Conservation (phyloP, 2,329 filamentous ascomycete species). For the Claviceps sp. region DNA sequence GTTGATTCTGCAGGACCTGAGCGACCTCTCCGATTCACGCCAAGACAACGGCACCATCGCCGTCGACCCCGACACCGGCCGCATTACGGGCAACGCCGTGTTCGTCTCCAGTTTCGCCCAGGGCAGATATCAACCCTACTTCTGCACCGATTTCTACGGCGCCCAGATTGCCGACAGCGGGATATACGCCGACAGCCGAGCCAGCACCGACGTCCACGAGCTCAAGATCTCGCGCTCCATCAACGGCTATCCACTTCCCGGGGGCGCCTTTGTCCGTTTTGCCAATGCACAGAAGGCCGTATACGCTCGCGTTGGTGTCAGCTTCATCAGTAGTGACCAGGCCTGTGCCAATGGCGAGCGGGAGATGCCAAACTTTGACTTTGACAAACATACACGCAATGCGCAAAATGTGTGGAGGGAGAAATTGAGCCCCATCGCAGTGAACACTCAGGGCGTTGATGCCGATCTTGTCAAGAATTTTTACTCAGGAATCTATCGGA, state of each 20-base stretch:
- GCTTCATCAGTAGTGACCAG: slow-evolving; percentile 51
- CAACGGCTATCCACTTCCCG: slow-evolving; percentile 41
- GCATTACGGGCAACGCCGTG: slow-evolving; percentile 47
- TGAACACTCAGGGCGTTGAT: slow-evolving; percentile 40
- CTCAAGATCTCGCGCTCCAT: slow-evolving; percentile 35
- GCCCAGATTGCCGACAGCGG: slow-evolving; percentile 45
- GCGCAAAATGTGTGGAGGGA: slow-evolving; percentile 46
- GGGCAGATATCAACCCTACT: slow-evolving; percentile 45
- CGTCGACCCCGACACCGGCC: slow-evolving; percentile 41
- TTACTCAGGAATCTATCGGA: slow-evolving; percentile 60
- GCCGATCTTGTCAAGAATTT: slow-evolving; percentile 46
- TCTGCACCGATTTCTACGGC: slow-evolving; percentile 55
- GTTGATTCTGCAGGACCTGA: slow-evolving; percentile 51
- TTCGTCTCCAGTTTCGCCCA: slow-evolving; percentile 54
- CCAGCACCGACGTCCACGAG: slow-evolving; percentile 32
- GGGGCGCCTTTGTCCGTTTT: slow-evolving; percentile 53
- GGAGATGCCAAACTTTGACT: slow-evolving; percentile 58
- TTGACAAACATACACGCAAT: slow-evolving; percentile 35
- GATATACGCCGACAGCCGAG: slow-evolving; percentile 45
- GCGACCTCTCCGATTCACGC: slow-evolving; percentile 48
- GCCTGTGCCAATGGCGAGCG: slow-evolving; percentile 55
- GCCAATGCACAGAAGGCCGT: slow-evolving; percentile 35
- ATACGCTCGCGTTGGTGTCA: slow-evolving; percentile 53
- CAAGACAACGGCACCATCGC: slow-evolving; percentile 41
- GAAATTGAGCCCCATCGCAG: slow-evolving; percentile 45